phyloP scores from a whole-genome alignment of 352 stramenopile genomes.

The Pythium aphanidermatum region DNA sequence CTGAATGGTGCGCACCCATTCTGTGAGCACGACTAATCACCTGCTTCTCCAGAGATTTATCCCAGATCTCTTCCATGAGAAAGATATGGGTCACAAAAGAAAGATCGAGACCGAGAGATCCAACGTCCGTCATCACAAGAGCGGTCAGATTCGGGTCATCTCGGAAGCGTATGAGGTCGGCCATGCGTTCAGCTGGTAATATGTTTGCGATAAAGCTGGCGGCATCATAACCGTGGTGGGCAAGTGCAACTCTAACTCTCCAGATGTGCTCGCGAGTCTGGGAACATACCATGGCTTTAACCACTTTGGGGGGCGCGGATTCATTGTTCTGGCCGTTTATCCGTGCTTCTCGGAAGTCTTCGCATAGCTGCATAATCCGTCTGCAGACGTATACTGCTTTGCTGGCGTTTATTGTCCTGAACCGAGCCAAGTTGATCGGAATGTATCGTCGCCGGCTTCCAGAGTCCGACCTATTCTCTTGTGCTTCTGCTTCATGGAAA shows the following conservation, averaged over 20 bases:
- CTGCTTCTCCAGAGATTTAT: slow-evolving; percentile 94
- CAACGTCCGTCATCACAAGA: slow-evolving; percentile 92
- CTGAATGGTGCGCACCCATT: slow-evolving; percentile 90
- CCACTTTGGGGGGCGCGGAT: slow-evolving; percentile 12
- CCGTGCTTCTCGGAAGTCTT: slow-evolving; percentile 29
- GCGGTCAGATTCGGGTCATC: slow-evolving; percentile 78
- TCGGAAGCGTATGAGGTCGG: slow-evolving; percentile 46
- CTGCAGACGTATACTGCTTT: slow-evolving; percentile 70
- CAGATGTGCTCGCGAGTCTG: slow-evolving; percentile 81
- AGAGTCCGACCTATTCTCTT: neutral
- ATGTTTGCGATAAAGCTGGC: slow-evolving; percentile 60
- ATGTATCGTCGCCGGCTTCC: neutral
- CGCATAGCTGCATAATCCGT: slow-evolving; percentile 52
- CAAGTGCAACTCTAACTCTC: slow-evolving; percentile 60
- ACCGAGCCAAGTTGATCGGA: slow-evolving; percentile 25
- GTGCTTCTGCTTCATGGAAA: too few relatives aligned
- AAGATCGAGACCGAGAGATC: slow-evolving; percentile 94
- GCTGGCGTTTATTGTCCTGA: slow-evolving; percentile 49
- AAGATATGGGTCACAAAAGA: slow-evolving; percentile 99
- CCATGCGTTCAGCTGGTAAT: slow-evolving; percentile 35
- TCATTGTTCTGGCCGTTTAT: slow-evolving; percentile 1
- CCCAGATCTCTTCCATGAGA: slow-evolving; percentile 95
- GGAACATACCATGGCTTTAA: slow-evolving; percentile 82
- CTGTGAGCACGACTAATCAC: slow-evolving; percentile 94
- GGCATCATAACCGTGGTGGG: slow-evolving; percentile 55